Conservation (phyloP, 2,329 filamentous ascomycete genomes). For the Incumbomyces lentus region DNA sequence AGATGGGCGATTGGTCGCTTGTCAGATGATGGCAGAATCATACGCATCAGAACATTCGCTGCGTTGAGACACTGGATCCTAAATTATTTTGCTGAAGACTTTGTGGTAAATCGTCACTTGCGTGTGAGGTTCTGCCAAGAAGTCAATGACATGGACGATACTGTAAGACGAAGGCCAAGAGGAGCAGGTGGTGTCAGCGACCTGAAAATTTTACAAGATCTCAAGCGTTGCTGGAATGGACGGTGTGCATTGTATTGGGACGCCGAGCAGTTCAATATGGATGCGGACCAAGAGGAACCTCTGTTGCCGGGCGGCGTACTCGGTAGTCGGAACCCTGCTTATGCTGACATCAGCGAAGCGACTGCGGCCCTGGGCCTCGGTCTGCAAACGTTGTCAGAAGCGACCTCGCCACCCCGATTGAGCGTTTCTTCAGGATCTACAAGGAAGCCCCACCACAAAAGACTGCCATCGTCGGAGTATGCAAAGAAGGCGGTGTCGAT, state of each 20-base stretch:
- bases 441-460: conserved; percentile 10
- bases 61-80: conserved; percentile 93
- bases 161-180: conserved; percentile 41
- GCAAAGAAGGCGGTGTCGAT: conserved; percentile 25
- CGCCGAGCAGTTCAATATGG: conserved; percentile 52
- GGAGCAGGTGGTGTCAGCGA: conserved; percentile 46
- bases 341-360: conserved; percentile 6
- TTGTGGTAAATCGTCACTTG: conserved; percentile 63
- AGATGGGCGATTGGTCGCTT: conserved; percentile 72
- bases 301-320: conserved; percentile 67
- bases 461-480: conserved; percentile 14
- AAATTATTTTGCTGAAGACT: conserved; percentile 96
- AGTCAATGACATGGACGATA: conserved; percentile 54
- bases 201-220: conserved; percentile 79
- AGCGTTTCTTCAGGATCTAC: conserved; percentile 4
- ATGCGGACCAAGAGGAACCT: conserved; percentile 52
- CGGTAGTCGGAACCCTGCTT: conserved; percentile 24
- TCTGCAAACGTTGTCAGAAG: neutral
- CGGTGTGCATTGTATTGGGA: conserved; percentile 90
- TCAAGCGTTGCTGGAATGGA: conserved; percentile 95
- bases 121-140: conserved; percentile 69
- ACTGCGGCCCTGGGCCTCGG: conserved; percentile 5
- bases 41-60: conserved; percentile 91
- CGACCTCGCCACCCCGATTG: neutral
- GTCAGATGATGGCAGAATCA: conserved; percentile 81